Evolutionary conservation across 1,284 basidiomycete genomes (phyloP).

Genomic region (Rhodotorula sp.): DNA sequence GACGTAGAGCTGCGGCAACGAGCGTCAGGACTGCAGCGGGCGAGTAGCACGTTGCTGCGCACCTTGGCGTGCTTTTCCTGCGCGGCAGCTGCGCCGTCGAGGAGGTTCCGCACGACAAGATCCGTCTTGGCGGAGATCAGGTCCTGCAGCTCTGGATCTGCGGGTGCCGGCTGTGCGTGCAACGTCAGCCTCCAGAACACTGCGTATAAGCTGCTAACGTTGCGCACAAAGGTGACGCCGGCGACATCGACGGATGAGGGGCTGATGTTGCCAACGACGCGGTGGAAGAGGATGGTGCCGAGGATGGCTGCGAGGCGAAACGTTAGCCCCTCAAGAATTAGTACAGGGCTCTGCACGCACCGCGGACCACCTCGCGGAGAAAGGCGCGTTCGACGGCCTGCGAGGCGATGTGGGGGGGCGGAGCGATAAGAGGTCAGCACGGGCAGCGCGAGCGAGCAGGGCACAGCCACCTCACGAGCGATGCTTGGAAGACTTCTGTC

Average conservation of each 20-base stretch:
- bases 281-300: conserved; percentile 29
- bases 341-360: background rate
- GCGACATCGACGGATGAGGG: conserved; percentile 16
- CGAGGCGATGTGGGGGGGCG: background rate
- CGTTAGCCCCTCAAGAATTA: rapidly evolving
- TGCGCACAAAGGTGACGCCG: conserved; percentile 26
- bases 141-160: conserved; percentile 13
- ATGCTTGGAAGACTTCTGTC: conserved; percentile 11
- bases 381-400: conserved; percentile 22
- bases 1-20: conserved; percentile 19
- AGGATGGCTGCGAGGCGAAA: conserved; percentile 12
- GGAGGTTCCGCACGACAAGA: background rate
- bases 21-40: background rate
- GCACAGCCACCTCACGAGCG: conserved; percentile 4
- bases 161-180: conserved; percentile 12
- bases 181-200: rapidly evolving
- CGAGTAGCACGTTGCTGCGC: background rate
- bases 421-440: background rate
- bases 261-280: conserved; percentile 14
- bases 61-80: conserved; percentile 3
- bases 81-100: background rate
- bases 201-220: rapidly evolving
- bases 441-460: no score
- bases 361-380: conserved; percentile 11
- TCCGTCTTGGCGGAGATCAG: conserved; percentile 27